A percentile compares a stretch with the other conserved stretches of the same genome.
Evolutionary conservation across 805 yeast species (phyloP).

Genomic region (Wickerhamomyces bovis): DNA sequence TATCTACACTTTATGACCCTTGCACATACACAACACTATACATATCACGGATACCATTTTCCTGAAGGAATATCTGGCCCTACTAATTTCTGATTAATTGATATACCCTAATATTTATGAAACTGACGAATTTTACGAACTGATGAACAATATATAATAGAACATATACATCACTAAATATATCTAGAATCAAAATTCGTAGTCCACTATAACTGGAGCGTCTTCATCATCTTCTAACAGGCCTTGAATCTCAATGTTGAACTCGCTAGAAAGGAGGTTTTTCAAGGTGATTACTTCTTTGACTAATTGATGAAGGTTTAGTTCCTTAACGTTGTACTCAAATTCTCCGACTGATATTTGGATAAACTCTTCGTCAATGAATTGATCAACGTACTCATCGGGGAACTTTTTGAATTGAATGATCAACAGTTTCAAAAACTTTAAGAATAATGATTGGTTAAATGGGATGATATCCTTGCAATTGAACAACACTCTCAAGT

Average conservation of each 20-base stretch:
- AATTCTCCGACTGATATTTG: constrained; percentile 16
- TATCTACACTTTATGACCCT: constrained; percentile 10
- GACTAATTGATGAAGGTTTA: constrained; percentile 14
- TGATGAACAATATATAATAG: background rate
- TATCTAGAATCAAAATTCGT: background rate
- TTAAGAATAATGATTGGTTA: constrained; percentile 23
- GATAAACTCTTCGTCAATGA: constrained; percentile 20
- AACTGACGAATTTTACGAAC: background rate
- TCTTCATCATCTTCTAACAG: constrained; percentile 21
- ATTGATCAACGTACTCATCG: constrained; percentile 35
- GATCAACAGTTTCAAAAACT: constrained; percentile 28
- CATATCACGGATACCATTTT: background rate
- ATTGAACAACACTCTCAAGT: constrained; percentile 38
- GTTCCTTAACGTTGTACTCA: constrained; percentile 22
- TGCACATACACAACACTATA: background rate
- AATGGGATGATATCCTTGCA: constrained; percentile 26
- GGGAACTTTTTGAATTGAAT: constrained; percentile 38
- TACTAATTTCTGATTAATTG: too few relatives aligned
- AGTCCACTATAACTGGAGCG: constrained; percentile 21
- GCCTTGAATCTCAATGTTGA: constrained; percentile 15
- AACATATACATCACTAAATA: background rate
- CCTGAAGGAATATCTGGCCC: background rate
- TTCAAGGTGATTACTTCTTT: constrained; percentile 11
- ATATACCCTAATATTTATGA: too few relatives aligned
- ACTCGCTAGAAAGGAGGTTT: constrained; percentile 7